Evolutionary conservation across 176 grass and related monocot species (phyloP).

Genomic region (Triticum urartu): DNA sequence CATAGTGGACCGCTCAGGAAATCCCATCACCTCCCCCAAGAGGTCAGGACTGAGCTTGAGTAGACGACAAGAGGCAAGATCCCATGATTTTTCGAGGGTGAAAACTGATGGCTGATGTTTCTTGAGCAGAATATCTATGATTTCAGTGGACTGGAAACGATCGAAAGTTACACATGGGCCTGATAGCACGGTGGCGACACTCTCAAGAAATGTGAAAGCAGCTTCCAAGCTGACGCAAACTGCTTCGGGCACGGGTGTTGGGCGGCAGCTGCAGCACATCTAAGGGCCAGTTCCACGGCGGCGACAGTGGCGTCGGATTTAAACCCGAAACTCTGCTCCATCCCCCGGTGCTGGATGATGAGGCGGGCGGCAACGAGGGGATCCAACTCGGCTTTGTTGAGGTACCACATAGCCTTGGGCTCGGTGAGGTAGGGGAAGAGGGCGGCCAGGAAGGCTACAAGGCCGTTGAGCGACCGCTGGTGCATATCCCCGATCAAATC

Average conservation of each 20-base stretch:
- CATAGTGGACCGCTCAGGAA: neutral
- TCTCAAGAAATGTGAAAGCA: neutral
- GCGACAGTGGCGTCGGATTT: neutral
- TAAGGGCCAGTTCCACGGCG: neutral
- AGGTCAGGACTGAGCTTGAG: neutral
- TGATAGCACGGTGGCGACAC: neutral
- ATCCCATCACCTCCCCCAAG: neutral
- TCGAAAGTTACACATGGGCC: neutral
- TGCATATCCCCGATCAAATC: neutral
- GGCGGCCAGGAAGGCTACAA: slow-evolving; percentile 17
- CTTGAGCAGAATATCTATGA: neutral
- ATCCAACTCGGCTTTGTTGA: neutral
- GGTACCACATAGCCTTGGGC: neutral
- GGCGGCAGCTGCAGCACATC: neutral
- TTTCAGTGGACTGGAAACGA: neutral
- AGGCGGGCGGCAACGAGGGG: neutral
- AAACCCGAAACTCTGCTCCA: neutral
- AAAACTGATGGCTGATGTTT: neutral
- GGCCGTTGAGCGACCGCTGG: neutral
- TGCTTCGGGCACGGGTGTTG: neutral
- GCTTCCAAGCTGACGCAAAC: neutral
- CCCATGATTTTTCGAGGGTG: neutral
- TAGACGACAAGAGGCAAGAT: neutral
- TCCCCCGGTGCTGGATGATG: neutral
- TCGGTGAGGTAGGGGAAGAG: slow-evolving; percentile 26